Percentiles rank a stretch among this genome's conserved stretches.
phyloP scores from a whole-genome alignment of 441 rosid genomes.

The Manihot esculenta region DNA sequence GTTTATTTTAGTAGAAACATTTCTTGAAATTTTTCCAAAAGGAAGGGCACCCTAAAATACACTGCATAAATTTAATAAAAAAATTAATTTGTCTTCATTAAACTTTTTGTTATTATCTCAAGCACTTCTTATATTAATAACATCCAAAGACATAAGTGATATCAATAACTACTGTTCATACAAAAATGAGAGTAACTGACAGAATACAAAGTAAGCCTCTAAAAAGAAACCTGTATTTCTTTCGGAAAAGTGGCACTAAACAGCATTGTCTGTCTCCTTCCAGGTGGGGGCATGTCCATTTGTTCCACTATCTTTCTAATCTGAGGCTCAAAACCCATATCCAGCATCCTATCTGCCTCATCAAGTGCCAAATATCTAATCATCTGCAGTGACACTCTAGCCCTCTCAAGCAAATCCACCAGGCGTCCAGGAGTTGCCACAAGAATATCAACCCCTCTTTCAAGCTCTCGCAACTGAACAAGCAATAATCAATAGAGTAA shows the following conservation, averaged over 20 bases:
- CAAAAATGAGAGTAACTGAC: background rate
- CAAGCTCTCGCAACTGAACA: constrained; percentile 77
- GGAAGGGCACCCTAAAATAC: background rate
- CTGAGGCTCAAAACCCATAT: constrained; percentile 98
- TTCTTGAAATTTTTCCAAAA: background rate
- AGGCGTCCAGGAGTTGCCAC: constrained; percentile 95
- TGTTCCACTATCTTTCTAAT: constrained; percentile 91
- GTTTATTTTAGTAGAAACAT: background rate
- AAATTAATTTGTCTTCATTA: background rate
- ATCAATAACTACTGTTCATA: background rate
- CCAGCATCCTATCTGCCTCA: constrained; percentile 94
- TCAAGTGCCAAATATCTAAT: constrained; percentile 83
- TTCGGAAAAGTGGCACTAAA: constrained; percentile 96
- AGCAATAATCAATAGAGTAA: constrained; percentile 27
- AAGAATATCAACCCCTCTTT: constrained; percentile 92
- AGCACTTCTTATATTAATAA: constrained; percentile 5
- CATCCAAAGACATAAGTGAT: background rate
- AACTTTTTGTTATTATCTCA: background rate
- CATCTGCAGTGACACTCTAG: constrained; percentile 91
- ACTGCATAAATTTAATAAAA: background rate
- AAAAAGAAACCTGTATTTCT: constrained; percentile 77
- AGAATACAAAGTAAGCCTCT: background rate
- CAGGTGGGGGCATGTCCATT: constrained; percentile 92
- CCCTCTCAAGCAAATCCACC: constrained; percentile 91
- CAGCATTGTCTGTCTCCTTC: constrained; percentile 83